A percentile compares a stretch with the other conserved stretches of the same genome.
phyloP scores from a whole-genome alignment of 2,329 filamentous ascomycete species.

The Cordyceps sp. region DNA sequence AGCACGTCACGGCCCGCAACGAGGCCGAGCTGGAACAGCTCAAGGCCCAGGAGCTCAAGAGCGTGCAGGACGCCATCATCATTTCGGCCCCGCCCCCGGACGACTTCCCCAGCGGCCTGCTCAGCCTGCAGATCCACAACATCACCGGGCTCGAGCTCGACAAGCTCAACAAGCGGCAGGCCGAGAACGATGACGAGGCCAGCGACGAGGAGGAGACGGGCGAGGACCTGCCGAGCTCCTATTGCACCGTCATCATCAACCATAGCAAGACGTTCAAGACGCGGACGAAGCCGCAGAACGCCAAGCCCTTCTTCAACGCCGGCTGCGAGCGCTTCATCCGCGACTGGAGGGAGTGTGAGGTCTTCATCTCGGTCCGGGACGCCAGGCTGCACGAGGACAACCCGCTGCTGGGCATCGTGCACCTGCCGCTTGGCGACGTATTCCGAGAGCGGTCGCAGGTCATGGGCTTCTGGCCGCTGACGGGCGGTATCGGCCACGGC shows the following conservation, averaged over 20 bases:
- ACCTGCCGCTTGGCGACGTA: conserved; percentile 45
- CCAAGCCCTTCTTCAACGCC: conserved; percentile 65
- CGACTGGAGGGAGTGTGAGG: conserved; percentile 49
- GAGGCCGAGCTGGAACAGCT: conserved; percentile 50
- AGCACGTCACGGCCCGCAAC: conserved; percentile 32
- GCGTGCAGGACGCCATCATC: conserved; percentile 44
- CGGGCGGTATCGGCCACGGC: conserved; percentile 58
- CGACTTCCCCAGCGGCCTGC: conserved; percentile 46
- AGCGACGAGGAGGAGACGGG: conserved; percentile 61
- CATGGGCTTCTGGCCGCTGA: conserved; percentile 47
- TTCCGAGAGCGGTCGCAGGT: conserved; percentile 48
- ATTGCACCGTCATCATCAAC: conserved; percentile 70
- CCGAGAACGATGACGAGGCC: conserved; percentile 26
- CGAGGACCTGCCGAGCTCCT: conserved; percentile 68
- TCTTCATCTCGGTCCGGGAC: conserved; percentile 53
- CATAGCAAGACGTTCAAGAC: conserved; percentile 55
- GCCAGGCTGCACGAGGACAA: conserved; percentile 53
- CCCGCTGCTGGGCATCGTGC: conserved; percentile 52
- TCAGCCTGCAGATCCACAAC: conserved; percentile 57
- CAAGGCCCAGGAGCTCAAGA: conserved; percentile 47
- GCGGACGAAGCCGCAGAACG: conserved; percentile 61
- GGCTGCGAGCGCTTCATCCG: conserved; percentile 56
- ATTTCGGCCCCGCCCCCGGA: conserved; percentile 48
- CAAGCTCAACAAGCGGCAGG: conserved; percentile 37
- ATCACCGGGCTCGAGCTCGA: conserved; percentile 52